Base-by-base conservation (phyloP, 2,329 filamentous ascomycete species). In the Knufia petricola region DNA sequence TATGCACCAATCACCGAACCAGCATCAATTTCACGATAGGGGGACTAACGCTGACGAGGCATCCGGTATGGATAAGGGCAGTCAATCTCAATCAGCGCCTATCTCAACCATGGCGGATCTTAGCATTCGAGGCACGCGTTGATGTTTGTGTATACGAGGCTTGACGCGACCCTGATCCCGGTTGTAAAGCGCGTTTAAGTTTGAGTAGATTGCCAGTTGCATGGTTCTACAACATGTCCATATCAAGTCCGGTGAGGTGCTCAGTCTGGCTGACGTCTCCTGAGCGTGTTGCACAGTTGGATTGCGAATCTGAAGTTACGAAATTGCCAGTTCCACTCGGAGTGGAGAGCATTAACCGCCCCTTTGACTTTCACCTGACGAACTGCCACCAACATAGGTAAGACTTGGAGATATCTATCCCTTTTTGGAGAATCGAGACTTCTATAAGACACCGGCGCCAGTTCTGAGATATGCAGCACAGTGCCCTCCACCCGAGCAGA, bases 21-120 rank as follows among this genome's bases (percentile, higher is more conserved):
- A 32, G 44, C 44, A 47, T 26, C 37, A 47, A 47, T 47, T 39
- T 47, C n/a, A 38, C 21, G 32, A 47, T 47, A 47, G 44, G 44
- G 44, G 44, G 17, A 21, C 44, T 47, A 47, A 30, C 20, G 21
- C 20, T 21, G 30, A 39, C 44, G 4, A 47, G 32, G 44, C 34
- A 39, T 37, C 34, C 21, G 23, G 32, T 21, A 47, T 47, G 32
- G 21, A n/a, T 38, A 30, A 32, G 17, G 28, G 19, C 17, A 13
- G 31, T 47, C 23, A 39, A 39, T 47, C 44, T 47, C 44, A n/a
- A 39, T 39, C 44, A 28, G 44, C 44, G 44, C 32, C 32, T 38
- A 47, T 38, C 20, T 47, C 23, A 20, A 44, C 15, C 13, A 17
- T 32, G 15, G 17, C 28, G 4, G 10, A 44, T 40, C n/a, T 23